Percentiles rank a stretch among this genome's conserved stretches.
Conservation (phyloP, 225 moss, liverwort and hornwort species). For the Thuidium tamariscinum region DNA sequence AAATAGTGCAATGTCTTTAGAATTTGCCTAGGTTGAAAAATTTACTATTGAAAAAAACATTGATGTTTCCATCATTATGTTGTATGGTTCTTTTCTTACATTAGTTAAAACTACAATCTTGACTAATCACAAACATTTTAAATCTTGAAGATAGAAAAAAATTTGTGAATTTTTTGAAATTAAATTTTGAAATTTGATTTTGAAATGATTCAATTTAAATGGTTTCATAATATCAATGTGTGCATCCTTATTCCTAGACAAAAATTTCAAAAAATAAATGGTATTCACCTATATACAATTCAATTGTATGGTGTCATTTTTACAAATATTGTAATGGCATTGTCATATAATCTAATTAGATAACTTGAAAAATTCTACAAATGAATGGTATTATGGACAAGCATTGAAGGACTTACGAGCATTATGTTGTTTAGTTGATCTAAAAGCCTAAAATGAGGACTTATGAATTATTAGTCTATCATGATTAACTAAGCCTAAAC, state of each 20-base stretch:
- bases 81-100: neutral
- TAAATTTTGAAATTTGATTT: neutral
- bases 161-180: neutral
- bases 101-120: neutral
- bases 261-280: neutral
- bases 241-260: fast-evolving
- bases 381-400: neutral
- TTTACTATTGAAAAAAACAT: neutral
- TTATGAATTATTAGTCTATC: no score
- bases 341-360: no score
- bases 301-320: no score
- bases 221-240: neutral
- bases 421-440: neutral
- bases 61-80: neutral
- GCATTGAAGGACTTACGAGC: neutral
- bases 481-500: no score
- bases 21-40: neutral
- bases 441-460: neutral
- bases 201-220: neutral
- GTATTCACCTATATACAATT: neutral
- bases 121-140: neutral
- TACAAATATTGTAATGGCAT: no score
- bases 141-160: neutral
- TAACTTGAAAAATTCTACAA: no score
- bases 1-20: fast-evolving